phyloP scores from a whole-genome alignment of 495 filamentous ascomycete genomes.

The Geoglossum glabrum region DNA sequence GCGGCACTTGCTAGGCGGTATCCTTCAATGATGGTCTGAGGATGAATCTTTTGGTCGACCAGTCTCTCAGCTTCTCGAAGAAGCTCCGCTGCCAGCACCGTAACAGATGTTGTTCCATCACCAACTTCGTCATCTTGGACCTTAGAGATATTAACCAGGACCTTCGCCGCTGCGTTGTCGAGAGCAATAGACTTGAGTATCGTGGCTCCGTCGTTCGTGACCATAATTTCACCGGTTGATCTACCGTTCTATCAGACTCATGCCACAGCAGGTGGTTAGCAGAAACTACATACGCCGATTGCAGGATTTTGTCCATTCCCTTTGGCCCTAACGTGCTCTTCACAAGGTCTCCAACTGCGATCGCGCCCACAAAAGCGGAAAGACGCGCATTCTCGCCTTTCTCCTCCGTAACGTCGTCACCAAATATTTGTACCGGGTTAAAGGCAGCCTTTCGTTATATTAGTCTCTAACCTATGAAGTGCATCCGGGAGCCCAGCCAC shows the following conservation, averaged over 20 bases:
- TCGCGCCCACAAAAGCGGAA: constrained; percentile 88
- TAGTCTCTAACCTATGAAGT: background rate
- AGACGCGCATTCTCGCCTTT: constrained; percentile 99
- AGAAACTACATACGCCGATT: constrained; percentile 59
- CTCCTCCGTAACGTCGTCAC: constrained; percentile 90
- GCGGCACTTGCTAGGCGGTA: constrained; percentile 91
- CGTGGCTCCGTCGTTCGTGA: constrained; percentile 95
- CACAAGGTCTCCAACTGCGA: constrained; percentile 88
- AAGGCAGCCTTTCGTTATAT: background rate
- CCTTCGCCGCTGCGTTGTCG: constrained; percentile 94
- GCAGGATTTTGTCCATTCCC: constrained; percentile 99
- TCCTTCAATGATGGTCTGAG: constrained; percentile 97
- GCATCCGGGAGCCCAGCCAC: background rate
- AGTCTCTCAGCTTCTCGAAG: constrained; percentile 92
- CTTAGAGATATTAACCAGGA: constrained; percentile 96
- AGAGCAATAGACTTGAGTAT: constrained; percentile 98
- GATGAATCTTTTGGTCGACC: constrained; percentile 93
- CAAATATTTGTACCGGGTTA: constrained; percentile 96
- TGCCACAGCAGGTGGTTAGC: background rate
- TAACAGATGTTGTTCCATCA: constrained; percentile 82
- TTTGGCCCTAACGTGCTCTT: constrained; percentile 95
- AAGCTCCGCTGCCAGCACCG: constrained; percentile 85
- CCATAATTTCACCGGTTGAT: constrained; percentile 90
- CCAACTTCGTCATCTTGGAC: constrained; percentile 98
- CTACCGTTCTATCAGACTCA: constrained; percentile 24